These are phyloP conservation scores for Ramularia endophylla DNA, from an alignment of 2,329 filamentous ascomycete species.

Conservation along the genomic window DNA sequence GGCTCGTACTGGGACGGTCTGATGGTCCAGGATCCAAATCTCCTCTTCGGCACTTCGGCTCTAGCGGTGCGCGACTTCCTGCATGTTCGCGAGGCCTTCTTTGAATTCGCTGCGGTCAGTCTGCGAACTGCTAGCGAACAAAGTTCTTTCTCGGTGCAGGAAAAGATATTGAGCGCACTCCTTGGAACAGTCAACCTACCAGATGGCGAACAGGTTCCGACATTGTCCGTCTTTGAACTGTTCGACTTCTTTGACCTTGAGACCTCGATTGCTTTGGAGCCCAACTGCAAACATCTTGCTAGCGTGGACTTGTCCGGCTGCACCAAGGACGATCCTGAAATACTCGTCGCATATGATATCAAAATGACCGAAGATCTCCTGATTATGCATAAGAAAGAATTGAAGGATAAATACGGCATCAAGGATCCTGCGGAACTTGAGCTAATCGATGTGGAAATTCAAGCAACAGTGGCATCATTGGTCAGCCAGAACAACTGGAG, in stretches of 20 bases:
- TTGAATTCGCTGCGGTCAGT: constrained; percentile 82
- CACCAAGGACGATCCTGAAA: constrained; percentile 54
- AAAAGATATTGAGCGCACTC: constrained; percentile 54
- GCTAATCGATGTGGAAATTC: constrained; percentile 53
- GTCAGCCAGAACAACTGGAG: constrained; percentile 58
- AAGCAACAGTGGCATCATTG: constrained; percentile 55
- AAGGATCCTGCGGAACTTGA: constrained; percentile 29
- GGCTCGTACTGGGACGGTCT: constrained; percentile 69
- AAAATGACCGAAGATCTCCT: constrained; percentile 69
- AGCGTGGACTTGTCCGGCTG: constrained; percentile 65
- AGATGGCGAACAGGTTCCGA: constrained; percentile 59
- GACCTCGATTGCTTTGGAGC: constrained; percentile 41
- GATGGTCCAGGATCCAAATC: constrained; percentile 54
- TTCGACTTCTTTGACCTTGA: constrained; percentile 81
- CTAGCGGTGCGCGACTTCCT: constrained; percentile 71
- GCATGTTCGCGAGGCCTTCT: constrained; percentile 65
- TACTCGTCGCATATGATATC: constrained; percentile 59
- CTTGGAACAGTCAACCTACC: constrained; percentile 67
- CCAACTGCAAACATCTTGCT: constrained; percentile 50
- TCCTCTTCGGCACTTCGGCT: constrained; percentile 63
- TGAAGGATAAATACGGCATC: constrained; percentile 39
- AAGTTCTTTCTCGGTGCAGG: constrained; percentile 46
- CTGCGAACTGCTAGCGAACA: constrained; percentile 58
- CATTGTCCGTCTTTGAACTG: constrained; percentile 79
- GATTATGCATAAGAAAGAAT: constrained; percentile 60